Evolutionary conservation across 352 stramenopile genomes (phyloP).

Genomic region (Globisporangium viniferum): DNA sequence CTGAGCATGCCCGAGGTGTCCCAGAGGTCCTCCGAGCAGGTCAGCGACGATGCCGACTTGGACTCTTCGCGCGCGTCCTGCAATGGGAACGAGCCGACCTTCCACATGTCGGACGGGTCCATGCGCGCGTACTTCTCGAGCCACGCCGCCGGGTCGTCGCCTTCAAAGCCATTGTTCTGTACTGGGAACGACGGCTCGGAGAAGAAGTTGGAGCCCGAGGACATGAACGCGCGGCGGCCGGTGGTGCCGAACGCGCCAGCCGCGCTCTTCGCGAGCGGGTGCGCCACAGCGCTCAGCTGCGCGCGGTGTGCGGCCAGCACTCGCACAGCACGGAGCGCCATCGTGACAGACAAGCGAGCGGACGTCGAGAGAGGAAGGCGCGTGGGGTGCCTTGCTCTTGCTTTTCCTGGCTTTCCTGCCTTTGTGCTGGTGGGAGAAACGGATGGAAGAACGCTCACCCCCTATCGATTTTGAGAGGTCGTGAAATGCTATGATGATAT

Average conservation of each 20-base stretch:
- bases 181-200: constrained; percentile 61
- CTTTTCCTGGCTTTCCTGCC: constrained; percentile 2
- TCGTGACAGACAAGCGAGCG: not conserved
- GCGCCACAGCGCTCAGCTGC: constrained; percentile 5
- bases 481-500: not conserved
- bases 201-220: constrained; percentile 63
- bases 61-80: constrained; percentile 23
- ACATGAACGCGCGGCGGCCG: constrained; percentile 63
- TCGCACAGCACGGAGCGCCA: constrained; percentile 22
- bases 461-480: constrained; percentile 2
- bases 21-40: constrained; percentile 61
- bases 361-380: not conserved
- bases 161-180: constrained; percentile 22
- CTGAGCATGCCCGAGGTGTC: constrained; percentile 83
- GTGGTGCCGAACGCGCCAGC: not conserved
- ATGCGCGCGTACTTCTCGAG: constrained; percentile 58
- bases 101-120: constrained; percentile 69
- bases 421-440: constrained; percentile 15
- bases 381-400: not conserved
- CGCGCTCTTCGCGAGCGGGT: constrained; percentile 12
- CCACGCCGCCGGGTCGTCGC: constrained; percentile 51
- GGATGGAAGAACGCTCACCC: constrained; percentile 24
- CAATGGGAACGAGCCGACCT: constrained; percentile 70
- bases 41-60: constrained; percentile 23
- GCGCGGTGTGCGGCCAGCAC: constrained; percentile 16